phyloP scores from a whole-genome alignment of 768 basidiomycete species.

The Infundibulicybe gibba region DNA sequence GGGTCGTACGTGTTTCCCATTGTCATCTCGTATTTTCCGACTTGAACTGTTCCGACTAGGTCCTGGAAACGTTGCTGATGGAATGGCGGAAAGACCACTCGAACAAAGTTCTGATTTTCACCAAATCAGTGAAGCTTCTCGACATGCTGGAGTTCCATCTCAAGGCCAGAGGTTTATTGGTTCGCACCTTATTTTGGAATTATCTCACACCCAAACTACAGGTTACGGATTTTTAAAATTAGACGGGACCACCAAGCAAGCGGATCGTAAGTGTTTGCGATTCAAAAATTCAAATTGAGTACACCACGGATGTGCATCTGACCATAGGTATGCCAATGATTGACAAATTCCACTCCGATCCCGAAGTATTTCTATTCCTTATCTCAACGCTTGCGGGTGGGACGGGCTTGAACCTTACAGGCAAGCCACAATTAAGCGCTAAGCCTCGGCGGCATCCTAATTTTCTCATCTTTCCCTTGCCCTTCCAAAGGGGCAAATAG shows the following conservation, averaged over 20 bases:
- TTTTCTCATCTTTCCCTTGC: not conserved
- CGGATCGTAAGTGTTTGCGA: constrained; percentile 50
- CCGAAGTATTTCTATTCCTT: constrained; percentile 73
- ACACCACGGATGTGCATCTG: too few relatives aligned
- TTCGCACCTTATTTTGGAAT: constrained; percentile 1
- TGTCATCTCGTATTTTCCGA: not conserved
- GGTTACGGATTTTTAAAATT: constrained; percentile 67
- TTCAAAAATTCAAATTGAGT: not conserved
- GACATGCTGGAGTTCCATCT: constrained; percentile 83
- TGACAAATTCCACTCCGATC: constrained; percentile 76
- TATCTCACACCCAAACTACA: constrained; percentile 9
- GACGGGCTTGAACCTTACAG: constrained; percentile 83
- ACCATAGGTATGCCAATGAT: constrained; percentile 78
- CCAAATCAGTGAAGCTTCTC: constrained; percentile 86
- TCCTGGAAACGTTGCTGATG: constrained; percentile 61
- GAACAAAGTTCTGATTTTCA: constrained; percentile 93
- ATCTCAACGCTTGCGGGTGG: constrained; percentile 93
- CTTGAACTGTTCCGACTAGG: constrained; percentile 33
- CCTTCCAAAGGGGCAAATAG: constrained; percentile 70
- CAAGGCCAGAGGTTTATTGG: constrained; percentile 41
- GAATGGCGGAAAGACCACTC: constrained; percentile 60
- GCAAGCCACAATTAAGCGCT: constrained; percentile 18
- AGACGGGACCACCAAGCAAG: constrained; percentile 72
- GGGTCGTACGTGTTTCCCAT: constrained; percentile 52
- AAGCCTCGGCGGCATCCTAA: not conserved